These are phyloP conservation scores for Talaromyces sp. DNA, from an alignment of 2,329 filamentous ascomycete genomes.

Conservation along the genomic window DNA sequence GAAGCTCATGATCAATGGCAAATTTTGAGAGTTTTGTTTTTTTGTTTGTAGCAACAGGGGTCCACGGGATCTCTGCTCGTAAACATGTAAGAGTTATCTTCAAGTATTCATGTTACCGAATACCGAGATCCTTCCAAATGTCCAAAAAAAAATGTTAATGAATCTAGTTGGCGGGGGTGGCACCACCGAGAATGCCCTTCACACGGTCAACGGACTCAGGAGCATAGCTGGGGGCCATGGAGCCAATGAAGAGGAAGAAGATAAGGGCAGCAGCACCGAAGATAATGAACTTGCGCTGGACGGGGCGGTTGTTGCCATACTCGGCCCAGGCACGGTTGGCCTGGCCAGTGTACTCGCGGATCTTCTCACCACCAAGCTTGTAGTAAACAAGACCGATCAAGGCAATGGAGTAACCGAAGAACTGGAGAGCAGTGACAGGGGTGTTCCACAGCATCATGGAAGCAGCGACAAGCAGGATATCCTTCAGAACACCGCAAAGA, in stretches of 20 bases:
- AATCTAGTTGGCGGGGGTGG: constrained; percentile 36
- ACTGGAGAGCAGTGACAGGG: constrained; percentile 69
- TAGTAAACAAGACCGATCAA: constrained; percentile 67
- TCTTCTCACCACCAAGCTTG: constrained; percentile 73
- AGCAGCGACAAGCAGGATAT: constrained; percentile 76
- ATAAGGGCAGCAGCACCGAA: constrained; percentile 66
- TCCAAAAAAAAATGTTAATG: not conserved
- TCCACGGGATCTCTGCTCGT: not conserved
- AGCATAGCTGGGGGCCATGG: constrained; percentile 58
- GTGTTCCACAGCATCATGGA: constrained; percentile 80
- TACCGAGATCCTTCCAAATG: not conserved
- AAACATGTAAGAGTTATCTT: not conserved
- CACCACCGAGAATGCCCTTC: constrained; percentile 42
- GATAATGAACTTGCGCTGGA: constrained; percentile 75
- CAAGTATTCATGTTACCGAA: not conserved
- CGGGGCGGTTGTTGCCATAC: constrained; percentile 75
- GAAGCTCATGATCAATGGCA: not conserved
- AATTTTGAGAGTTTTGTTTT: not conserved
- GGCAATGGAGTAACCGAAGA: constrained; percentile 76
- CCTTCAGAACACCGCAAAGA: constrained; percentile 83
- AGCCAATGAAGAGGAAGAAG: constrained; percentile 70
- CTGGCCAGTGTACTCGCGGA: constrained; percentile 77
- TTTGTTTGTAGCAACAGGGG: not conserved
- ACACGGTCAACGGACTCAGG: constrained; percentile 38
- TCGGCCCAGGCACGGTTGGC: constrained; percentile 80